Conservation (phyloP, 2,329 filamentous ascomycete species). For the Lachnellula arida region DNA sequence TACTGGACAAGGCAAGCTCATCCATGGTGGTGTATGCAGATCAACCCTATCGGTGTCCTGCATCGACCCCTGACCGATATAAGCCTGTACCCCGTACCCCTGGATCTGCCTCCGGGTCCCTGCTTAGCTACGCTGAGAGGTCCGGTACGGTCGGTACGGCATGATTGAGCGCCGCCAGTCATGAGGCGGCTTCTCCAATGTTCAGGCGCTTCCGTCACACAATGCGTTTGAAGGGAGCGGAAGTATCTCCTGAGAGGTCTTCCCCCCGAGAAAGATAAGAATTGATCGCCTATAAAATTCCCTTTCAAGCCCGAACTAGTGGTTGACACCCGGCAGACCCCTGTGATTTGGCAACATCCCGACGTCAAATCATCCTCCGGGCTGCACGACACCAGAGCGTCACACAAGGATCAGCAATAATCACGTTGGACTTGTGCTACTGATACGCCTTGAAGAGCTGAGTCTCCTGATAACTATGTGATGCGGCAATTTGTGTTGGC, state of each 20-base stretch:
- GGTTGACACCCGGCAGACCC: background rate
- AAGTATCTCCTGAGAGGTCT: no score
- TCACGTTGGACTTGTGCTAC: background rate
- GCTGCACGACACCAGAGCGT: background rate
- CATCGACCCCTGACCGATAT: background rate
- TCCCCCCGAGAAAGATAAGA: no score
- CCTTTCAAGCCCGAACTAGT: background rate
- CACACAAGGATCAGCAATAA: background rate
- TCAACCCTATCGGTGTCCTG: background rate
- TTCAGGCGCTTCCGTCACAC: background rate
- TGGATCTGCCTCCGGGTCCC: no score
- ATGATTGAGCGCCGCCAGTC: no score
- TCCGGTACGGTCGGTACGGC: no score
- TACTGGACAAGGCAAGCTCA: no score
- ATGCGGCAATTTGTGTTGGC: background rate
- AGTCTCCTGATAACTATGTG: no score
- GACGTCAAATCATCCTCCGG: background rate
- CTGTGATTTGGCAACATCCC: conserved; percentile 1
- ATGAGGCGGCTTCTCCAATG: background rate
- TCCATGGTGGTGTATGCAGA: no score
- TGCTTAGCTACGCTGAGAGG: no score
- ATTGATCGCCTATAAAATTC: background rate
- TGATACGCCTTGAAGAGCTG: background rate
- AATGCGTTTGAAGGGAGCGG: no score
- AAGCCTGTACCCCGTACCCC: background rate